Conservation (phyloP, 768 basidiomycete species). For the Psilocybe cubensis region DNA sequence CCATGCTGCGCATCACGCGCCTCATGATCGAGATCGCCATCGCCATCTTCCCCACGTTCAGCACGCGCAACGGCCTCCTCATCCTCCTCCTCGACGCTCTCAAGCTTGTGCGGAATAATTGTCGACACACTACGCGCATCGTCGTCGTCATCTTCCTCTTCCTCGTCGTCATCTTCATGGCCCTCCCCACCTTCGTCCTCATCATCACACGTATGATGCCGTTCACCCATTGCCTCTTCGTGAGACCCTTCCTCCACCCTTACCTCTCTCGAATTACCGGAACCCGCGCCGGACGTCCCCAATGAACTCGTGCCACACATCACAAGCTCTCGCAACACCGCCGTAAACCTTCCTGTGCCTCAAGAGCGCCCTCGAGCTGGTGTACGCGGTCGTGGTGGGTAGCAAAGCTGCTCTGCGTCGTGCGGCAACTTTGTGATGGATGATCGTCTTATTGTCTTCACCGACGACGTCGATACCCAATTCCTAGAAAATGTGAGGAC, state of each 20-base stretch:
- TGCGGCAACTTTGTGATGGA: conserved; percentile 86
- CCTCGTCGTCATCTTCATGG: conserved; percentile 49
- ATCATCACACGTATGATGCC: conserved; percentile 19
- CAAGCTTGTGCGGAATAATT: conserved; percentile 67
- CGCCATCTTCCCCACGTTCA: no score
- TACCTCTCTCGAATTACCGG: no score
- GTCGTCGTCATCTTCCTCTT: conserved; percentile 79
- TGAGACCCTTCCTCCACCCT: no score
- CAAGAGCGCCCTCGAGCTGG: conserved; percentile 77
- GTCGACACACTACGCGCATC: conserved; percentile 77
- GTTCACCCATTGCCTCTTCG: conserved; percentile 6
- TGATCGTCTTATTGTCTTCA: conserved; percentile 95
- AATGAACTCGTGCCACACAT: conserved; percentile 11
- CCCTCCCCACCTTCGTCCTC: conserved; percentile 3
- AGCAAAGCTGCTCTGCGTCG: conserved; percentile 70
- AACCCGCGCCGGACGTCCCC: no score
- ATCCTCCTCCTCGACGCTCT: conserved; percentile 76
- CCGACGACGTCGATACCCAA: conserved; percentile 98
- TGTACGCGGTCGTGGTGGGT: conserved; percentile 82
- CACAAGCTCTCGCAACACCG: conserved; percentile 69
- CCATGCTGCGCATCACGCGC: no score
- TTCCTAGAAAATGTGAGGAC: conserved; percentile 62
- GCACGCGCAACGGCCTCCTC: conserved; percentile 53
- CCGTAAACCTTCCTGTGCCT: conserved; percentile 85
- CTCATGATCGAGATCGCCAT: no score